Evolutionary conservation across 1,284 basidiomycete species (phyloP).

Genomic region (Vanrija sp.): DNA sequence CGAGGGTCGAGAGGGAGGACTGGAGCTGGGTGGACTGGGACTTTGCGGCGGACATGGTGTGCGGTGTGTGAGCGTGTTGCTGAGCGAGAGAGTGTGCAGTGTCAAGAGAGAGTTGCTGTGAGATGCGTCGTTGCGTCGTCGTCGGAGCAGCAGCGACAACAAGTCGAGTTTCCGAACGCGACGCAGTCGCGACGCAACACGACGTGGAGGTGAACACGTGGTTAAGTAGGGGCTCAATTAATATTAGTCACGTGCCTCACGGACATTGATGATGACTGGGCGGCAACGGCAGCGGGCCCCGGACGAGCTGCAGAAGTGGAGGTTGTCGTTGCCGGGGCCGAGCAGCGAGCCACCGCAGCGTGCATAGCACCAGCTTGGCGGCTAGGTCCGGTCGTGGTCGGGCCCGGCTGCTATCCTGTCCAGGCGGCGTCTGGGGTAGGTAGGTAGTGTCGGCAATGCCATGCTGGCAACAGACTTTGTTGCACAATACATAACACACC

Average conservation of each 20-base stretch:
- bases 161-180: neutral
- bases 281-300: neutral
- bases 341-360: too few relatives aligned
- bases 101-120: neutral
- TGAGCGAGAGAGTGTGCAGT: neutral
- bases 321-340: too few relatives aligned
- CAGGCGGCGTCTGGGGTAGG: too few relatives aligned
- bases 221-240: neutral
- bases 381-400: too few relatives aligned
- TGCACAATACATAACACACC: too few relatives aligned
- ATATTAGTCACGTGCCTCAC: neutral
- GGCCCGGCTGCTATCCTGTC: too few relatives aligned
- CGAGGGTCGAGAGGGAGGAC: constrained; percentile 59
- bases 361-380: too few relatives aligned
- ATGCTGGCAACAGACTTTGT: too few relatives aligned
- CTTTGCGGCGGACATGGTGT: neutral
- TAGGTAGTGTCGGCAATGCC: too few relatives aligned
- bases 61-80: neutral
- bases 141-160: neutral
- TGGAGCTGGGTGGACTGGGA: constrained; percentile 20
- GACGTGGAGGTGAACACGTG: neutral
- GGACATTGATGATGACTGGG: neutral
- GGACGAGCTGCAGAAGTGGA: neutral
- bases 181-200: neutral
- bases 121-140: too few relatives aligned